A percentile compares a stretch with the other conserved stretches of the same genome.
Conservation (phyloP, 345 rosid genomes). For the Lenwebbia sp. region DNA sequence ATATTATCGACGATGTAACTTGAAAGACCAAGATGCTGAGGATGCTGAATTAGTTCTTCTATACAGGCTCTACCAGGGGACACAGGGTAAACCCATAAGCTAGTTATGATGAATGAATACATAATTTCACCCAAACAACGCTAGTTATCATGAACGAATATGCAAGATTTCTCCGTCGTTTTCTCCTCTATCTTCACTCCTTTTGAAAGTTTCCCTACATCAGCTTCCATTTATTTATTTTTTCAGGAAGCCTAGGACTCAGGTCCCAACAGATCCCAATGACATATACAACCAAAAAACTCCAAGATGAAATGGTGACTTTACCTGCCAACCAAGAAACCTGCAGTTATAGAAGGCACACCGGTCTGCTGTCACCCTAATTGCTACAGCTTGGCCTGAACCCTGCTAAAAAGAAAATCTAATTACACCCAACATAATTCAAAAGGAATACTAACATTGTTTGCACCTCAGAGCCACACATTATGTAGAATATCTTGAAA, state of each 20-base stretch:
- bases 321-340: slow-evolving; percentile 98
- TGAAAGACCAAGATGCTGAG: background rate
- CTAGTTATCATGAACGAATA: background rate
- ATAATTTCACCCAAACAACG: background rate
- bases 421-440: background rate
- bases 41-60: background rate
- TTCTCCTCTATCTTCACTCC: background rate
- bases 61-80: background rate
- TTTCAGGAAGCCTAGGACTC: background rate
- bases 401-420: slow-evolving; percentile 31
- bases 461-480: background rate
- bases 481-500: background rate
- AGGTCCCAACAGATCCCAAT: background rate
- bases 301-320: background rate
- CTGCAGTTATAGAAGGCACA: slow-evolving; percentile 95
- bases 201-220: background rate
- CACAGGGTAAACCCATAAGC: background rate
- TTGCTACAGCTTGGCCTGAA: slow-evolving; percentile 96
- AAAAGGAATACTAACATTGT: background rate
- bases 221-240: background rate
- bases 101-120: background rate
- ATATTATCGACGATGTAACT: background rate
- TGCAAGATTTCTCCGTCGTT: background rate
- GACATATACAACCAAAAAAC: background rate
- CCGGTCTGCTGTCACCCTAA: slow-evolving; percentile 88